phyloP scores from a whole-genome alignment of 257 asterid genomes.

The Scutellaria baicalensis region DNA sequence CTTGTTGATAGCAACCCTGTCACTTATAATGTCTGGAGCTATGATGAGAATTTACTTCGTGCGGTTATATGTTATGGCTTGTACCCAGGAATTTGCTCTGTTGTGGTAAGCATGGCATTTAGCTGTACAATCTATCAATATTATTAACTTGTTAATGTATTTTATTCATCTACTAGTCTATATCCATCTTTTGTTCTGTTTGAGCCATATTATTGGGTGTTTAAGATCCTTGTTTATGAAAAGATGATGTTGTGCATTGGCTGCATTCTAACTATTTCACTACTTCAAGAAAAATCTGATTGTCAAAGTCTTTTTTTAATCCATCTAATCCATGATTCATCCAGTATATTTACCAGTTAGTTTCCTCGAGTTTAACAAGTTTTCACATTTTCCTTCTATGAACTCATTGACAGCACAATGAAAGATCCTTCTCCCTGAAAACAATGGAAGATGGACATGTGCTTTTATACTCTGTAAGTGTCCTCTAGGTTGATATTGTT shows the following conservation, averaged over 20 bases:
- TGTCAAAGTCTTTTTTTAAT: neutral
- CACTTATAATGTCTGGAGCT: constrained; percentile 70
- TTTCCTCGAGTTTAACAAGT: neutral
- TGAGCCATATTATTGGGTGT: neutral
- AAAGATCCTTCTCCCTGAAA: constrained; percentile 78
- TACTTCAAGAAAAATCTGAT: neutral
- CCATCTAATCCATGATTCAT: neutral
- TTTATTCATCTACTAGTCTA: constrained; percentile 2
- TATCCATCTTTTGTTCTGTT: neutral
- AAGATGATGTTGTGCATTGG: neutral
- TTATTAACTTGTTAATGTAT: neutral
- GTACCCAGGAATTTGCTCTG: constrained; percentile 91
- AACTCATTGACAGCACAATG: constrained; percentile 65
- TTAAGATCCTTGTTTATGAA: neutral
- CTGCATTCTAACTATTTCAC: neutral
- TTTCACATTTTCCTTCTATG: neutral
- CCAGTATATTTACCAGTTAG: neutral
- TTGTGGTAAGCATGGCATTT: constrained; percentile 58
- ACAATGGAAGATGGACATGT: constrained; percentile 97
- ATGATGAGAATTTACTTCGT: constrained; percentile 76
- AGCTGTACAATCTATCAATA: neutral
- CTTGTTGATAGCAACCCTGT: constrained; percentile 78
- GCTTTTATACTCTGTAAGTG: constrained; percentile 69
- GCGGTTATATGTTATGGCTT: constrained; percentile 82
- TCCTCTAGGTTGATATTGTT: constrained; percentile 10